A percentile compares a stretch with the other conserved stretches of the same genome.
These are phyloP conservation scores for Fistulinella cinereoalba DNA, from an alignment of 1,284 basidiomycete genomes.

Conservation along the genomic window DNA sequence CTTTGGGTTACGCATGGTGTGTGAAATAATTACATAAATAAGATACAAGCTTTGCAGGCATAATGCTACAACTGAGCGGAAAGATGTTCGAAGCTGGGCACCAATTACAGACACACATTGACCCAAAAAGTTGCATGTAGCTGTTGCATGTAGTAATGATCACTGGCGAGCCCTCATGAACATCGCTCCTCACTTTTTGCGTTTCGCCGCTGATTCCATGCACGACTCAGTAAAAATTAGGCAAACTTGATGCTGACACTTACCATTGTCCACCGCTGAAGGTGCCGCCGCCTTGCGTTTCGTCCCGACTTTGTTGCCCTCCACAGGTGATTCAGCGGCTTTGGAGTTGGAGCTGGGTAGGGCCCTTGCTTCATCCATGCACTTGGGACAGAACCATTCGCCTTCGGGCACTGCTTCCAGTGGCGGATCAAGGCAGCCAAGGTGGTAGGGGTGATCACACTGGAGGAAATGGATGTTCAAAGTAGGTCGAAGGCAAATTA, in stretches of 20 bases:
- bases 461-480: slow-evolving; percentile 31
- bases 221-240: neutral
- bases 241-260: neutral
- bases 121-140: too few species aligned
- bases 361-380: slow-evolving; percentile 35
- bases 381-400: slow-evolving; percentile 89
- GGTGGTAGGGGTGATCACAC: slow-evolving; percentile 90
- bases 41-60: neutral
- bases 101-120: neutral
- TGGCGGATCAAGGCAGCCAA: slow-evolving; percentile 78
- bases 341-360: slow-evolving; percentile 19
- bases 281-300: slow-evolving; percentile 27
- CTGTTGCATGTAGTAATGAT: too few species aligned
- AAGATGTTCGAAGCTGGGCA: neutral
- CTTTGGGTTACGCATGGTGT: too few species aligned
- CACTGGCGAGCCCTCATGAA: too few species aligned
- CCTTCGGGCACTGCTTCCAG: slow-evolving; percentile 78
- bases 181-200: slow-evolving; percentile 29
- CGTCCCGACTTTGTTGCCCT: slow-evolving; percentile 16
- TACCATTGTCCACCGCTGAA: slow-evolving; percentile 22
- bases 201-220: slow-evolving; percentile 22
- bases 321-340: slow-evolving; percentile 5
- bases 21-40: slow-evolving; percentile 17
- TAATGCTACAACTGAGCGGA: too few species aligned
- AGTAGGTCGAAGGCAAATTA: neutral